Base-by-base conservation (phyloP, 2,329 filamentous ascomycete genomes). In the Xylaria sp. region DNA sequence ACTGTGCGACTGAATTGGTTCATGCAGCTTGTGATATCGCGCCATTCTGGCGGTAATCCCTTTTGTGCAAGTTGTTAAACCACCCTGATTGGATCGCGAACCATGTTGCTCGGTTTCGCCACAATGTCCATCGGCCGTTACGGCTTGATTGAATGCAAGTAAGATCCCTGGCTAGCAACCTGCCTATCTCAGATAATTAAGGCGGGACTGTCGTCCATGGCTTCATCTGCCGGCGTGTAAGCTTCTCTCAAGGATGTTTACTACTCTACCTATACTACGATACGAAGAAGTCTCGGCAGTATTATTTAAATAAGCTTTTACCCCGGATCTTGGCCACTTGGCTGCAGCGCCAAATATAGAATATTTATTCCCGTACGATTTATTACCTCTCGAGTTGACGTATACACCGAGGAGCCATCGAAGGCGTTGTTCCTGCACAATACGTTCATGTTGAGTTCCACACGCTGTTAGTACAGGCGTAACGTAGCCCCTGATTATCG, bases 241-340 rank as follows among this genome's bases (percentile, higher is more conserved):
- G 38, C 51, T 44, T 40, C 55, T 27, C 43, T 40, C 31, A 35
- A 40, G 46, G n/a, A n/a, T n/a, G n/a, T n/a, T 54, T 51, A 54
- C 48, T 17, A 31, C 51, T 44, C 27, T 19, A 46, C 13, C 40
- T 37, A 29, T 31, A 31, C 35, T n/a, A 8, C 57, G 7, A 3
- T 19, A 41, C 19, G 43, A 43, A 38, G 21, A 38, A 25, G 37
- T 52, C 5, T 46, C 52, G 53, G 38, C 52, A 19, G 31, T 40
- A 37, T 27, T 31, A 55, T 31, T 47, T 49, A 44, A 25, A 59
- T 35, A 59, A 62, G 59, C 54, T 59, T 64, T 49, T 3, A 40
- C 51, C 62, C 62, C 54, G 13, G 40, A 19, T 58, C 62, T 59
- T 58, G 62, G 62, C 54, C 19, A 53, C 58, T 63, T 60, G 52